Evolutionary conservation across 495 filamentous ascomycete species (phyloP), one percentile per base, ranked within the genome.

Genomic region (Glarea lozoyensis): DNA sequence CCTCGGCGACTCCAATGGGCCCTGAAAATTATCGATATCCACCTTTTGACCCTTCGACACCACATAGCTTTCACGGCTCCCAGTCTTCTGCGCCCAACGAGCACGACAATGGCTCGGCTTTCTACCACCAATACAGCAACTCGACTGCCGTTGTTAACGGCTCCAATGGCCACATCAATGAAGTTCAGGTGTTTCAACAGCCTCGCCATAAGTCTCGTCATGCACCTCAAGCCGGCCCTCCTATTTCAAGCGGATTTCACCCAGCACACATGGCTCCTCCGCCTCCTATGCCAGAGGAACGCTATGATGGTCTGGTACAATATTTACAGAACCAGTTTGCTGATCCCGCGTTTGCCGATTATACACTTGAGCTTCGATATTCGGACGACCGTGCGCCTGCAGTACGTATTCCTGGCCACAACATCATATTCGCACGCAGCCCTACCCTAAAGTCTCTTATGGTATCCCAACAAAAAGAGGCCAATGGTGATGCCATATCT

Each of bases 1-100:
- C 23, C 39, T 49, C 31, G 46, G 51, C 22, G 42, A 59, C 45
- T 59, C 53, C 46, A 7, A 20, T 38, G 12, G 50, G 50, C 10
- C 21, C 27, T 5, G 49, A 52, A 13, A 24, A 18, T 38, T 21
- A 13, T 33, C 42, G 43, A 5, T 24, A 27, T 20, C 11, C 13
- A 10, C 11, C 48, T 6, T 68, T 66, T 39, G 65, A 63, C 0
- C 65, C 70, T 4, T 63, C 66, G 4, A 74, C 70, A 5, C 69
- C 71, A 3, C 70, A 68, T 27, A 75, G 71, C 45, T 69, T 72
- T 30, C 70, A 73, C 13, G 72, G 66, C 13, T 76, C 72, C 2
- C 71, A 73, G 38, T 61, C 66, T 16, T 74, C 71, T 1, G 55
- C 50, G 3, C 57, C 56, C 15, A 61, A 60, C 27, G 60, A 62